Conservation (phyloP, 2,329 filamentous ascomycete species). For the Bimuria novae-zelandiae region DNA sequence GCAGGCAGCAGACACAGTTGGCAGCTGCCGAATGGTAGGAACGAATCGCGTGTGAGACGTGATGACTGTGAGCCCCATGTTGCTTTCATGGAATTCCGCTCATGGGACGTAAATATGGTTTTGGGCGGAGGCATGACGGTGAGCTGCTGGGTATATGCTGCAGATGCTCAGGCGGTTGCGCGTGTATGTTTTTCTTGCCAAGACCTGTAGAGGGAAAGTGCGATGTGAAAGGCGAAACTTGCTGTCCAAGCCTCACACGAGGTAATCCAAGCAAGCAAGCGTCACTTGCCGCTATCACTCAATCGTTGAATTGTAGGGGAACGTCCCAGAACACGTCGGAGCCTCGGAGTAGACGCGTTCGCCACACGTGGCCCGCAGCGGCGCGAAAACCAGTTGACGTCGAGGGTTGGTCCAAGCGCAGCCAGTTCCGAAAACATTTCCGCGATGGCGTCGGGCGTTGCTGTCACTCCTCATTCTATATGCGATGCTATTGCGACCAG, state of each 20-base stretch:
- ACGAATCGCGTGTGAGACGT: slow-evolving; percentile 87
- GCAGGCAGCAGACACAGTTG: slow-evolving; percentile 83
- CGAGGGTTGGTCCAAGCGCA: neutral
- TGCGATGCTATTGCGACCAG: slow-evolving; percentile 46
- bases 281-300: too few relatives aligned
- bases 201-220: too few relatives aligned
- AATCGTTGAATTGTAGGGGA: neutral
- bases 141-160: neutral
- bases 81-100: slow-evolving; percentile 78
- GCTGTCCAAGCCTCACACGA: too few relatives aligned
- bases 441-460: too few relatives aligned
- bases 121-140: slow-evolving; percentile 36
- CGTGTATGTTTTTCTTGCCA: neutral
- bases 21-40: slow-evolving; percentile 88
- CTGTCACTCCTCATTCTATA: slow-evolving; percentile 16
- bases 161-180: neutral
- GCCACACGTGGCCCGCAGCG: slow-evolving; percentile 22
- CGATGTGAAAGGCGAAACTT: too few relatives aligned
- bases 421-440: slow-evolving; percentile 9
- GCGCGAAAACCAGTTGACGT: neutral
- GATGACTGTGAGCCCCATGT: slow-evolving; percentile 82
- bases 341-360: slow-evolving; percentile 12
- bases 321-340: slow-evolving; percentile 6
- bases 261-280: too few relatives aligned
- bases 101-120: slow-evolving; percentile 86